Conservation (phyloP, 176 grass and related monocot genomes). For the Areca catechu region DNA sequence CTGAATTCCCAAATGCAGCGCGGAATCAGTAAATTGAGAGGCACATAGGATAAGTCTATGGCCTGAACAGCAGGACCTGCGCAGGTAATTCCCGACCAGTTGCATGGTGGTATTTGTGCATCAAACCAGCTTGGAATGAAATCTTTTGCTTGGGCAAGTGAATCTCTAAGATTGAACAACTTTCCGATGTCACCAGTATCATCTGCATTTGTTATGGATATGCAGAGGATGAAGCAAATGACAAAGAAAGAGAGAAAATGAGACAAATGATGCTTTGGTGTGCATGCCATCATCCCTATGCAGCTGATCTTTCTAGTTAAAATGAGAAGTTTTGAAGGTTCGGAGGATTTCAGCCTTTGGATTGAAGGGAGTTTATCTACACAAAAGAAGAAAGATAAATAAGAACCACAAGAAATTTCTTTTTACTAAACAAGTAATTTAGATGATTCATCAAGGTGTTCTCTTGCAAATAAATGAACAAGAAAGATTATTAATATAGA, state of each 20-base stretch:
- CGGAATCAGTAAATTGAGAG: constrained; percentile 52
- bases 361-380: constrained; percentile 35
- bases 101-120: constrained; percentile 62
- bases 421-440: not conserved
- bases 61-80: constrained; percentile 27
- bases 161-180: constrained; percentile 48
- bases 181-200: constrained; percentile 36
- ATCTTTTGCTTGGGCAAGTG: constrained; percentile 42
- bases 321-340: not conserved
- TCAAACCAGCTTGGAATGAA: constrained; percentile 76
- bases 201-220: constrained; percentile 15
- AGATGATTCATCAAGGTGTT: not conserved
- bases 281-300: constrained; percentile 13
- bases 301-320: not conserved
- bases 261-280: constrained; percentile 15
- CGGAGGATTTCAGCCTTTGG: constrained; percentile 15
- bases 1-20: constrained; percentile 39
- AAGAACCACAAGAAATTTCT: not conserved
- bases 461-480: not conserved
- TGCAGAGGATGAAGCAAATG: constrained; percentile 25
- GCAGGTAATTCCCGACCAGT: constrained; percentile 66
- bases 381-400: constrained; percentile 16
- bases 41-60: constrained; percentile 62
- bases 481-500: no score
- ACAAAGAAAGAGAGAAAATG: constrained; percentile 32